Evolutionary conservation across 1,284 basidiomycete species (phyloP).

Genomic region (Cutaneotrichosporon curvatum): DNA sequence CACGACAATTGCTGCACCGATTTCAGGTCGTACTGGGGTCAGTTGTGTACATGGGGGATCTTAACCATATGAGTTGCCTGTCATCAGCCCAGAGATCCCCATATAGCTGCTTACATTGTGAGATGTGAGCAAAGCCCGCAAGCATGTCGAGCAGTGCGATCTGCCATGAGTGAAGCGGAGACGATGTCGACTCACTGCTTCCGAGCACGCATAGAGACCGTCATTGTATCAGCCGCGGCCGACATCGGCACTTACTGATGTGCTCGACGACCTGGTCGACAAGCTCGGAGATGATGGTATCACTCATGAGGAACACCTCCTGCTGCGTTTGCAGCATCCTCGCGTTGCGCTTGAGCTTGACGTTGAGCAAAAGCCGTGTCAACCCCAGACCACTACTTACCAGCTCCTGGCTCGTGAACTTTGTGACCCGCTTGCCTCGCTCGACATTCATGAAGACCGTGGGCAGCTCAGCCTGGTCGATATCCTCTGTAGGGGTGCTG

Average conservation of each 20-base stretch:
- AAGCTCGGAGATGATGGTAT: conserved; percentile 68
- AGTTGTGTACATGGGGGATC: background rate
- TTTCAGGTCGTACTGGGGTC: conserved; percentile 74
- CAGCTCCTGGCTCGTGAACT: conserved; percentile 72
- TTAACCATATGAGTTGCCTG: conserved; percentile 7
- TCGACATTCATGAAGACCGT: conserved; percentile 9
- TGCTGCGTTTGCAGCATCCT: conserved; percentile 30
- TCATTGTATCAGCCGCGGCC: conserved; percentile 31
- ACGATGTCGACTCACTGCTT: conserved; percentile 55
- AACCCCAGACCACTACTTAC: conserved; percentile 49
- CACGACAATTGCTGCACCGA: conserved; percentile 67
- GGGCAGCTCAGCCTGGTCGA: conserved; percentile 5
- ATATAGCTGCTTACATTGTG: conserved; percentile 54
- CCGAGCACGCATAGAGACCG: conserved; percentile 75
- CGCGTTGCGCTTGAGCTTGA: conserved; percentile 31
- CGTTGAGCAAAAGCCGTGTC: background rate
- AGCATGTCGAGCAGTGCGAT: conserved; percentile 72
- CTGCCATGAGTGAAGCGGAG: conserved; percentile 44
- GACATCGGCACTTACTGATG: conserved; percentile 46
- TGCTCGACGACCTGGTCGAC: conserved; percentile 58
- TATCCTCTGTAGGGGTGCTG: background rate
- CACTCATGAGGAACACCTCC: conserved; percentile 63
- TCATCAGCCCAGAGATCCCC: background rate
- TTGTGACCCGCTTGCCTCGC: conserved; percentile 15
- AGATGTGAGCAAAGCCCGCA: conserved; percentile 66